Percentiles rank a stretch among this genome's conserved stretches.
Evolutionary conservation across 2,329 filamentous ascomycete genomes (phyloP).

Genomic region (Emmonsiellopsis sp.): DNA sequence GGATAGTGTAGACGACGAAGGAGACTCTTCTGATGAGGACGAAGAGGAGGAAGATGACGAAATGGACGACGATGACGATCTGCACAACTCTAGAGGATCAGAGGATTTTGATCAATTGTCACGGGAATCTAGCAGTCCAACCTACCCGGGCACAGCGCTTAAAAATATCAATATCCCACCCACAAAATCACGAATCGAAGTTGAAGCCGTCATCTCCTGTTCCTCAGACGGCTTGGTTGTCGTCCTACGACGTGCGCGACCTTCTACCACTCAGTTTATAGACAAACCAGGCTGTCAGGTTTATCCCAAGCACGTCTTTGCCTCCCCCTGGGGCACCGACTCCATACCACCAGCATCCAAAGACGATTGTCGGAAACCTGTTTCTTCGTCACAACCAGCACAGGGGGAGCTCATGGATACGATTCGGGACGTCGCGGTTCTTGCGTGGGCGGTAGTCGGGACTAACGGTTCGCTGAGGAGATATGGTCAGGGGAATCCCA

Average conservation of each 20-base stretch:
- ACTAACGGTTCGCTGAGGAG: slow-evolving; percentile 67
- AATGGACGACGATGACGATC: neutral
- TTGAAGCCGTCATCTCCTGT: slow-evolving; percentile 87
- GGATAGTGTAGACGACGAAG: slow-evolving; percentile 25
- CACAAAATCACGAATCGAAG: slow-evolving; percentile 46
- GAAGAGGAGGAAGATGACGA: neutral
- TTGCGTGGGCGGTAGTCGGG: slow-evolving; percentile 66
- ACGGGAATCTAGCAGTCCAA: too few species aligned
- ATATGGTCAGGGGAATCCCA: slow-evolving; percentile 53
- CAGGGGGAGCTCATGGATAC: slow-evolving; percentile 61
- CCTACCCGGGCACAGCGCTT: neutral
- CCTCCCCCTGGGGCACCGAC: slow-evolving; percentile 68
- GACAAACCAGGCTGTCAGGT: slow-evolving; percentile 32
- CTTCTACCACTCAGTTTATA: slow-evolving; percentile 49
- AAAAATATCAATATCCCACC: neutral
- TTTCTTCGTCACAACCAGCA: slow-evolving; percentile 37
- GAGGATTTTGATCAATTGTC: neutral
- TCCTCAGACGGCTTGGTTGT: slow-evolving; percentile 82
- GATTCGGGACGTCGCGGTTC: slow-evolving; percentile 79
- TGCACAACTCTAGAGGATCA: neutral
- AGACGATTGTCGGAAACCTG: slow-evolving; percentile 6
- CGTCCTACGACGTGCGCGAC: slow-evolving; percentile 64
- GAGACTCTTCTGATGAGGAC: neutral
- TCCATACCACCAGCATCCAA: slow-evolving; percentile 41
- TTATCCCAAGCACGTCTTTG: slow-evolving; percentile 60